A percentile compares a stretch with the other conserved stretches of the same genome.
These are phyloP conservation scores for Fusarium odoratissimum DNA, from an alignment of 2,329 filamentous ascomycete genomes.

Conservation along the genomic window DNA sequence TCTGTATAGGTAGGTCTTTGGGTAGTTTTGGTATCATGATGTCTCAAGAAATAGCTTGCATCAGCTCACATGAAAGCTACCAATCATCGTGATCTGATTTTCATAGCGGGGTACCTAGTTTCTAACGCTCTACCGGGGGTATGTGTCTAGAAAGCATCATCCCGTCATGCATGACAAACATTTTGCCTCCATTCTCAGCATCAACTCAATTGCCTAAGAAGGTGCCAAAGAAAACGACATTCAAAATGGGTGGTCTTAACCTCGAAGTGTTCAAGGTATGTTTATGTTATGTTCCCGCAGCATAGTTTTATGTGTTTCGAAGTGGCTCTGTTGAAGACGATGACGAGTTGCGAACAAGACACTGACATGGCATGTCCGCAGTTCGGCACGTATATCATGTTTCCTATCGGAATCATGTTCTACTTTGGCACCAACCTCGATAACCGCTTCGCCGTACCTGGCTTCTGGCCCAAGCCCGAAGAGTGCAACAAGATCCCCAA, in stretches of 20 bases:
- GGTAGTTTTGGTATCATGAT: slow-evolving; percentile 3
- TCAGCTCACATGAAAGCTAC: slow-evolving; percentile 12
- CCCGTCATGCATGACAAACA: slow-evolving; percentile 23
- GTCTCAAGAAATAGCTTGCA: background rate
- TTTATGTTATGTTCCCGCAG: background rate
- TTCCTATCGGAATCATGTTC: slow-evolving; percentile 99
- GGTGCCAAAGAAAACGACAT: slow-evolving; percentile 4
- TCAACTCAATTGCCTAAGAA: slow-evolving; percentile 4
- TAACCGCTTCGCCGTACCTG: slow-evolving; percentile 85
- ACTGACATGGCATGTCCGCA: slow-evolving; percentile 51
- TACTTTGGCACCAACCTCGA: slow-evolving; percentile 99
- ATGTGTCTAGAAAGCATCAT: slow-evolving; percentile 35
- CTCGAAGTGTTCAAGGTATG: slow-evolving; percentile 93
- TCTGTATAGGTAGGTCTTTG: background rate
- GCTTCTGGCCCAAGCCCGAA: slow-evolving; percentile 91
- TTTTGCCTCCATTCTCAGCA: slow-evolving; percentile 33
- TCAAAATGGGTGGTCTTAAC: slow-evolving; percentile 80
- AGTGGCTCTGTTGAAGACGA: background rate
- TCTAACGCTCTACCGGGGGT: slow-evolving; percentile 41
- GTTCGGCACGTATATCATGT: slow-evolving; percentile 99
- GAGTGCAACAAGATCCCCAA: slow-evolving; percentile 81
- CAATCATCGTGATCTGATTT: slow-evolving; percentile 29
- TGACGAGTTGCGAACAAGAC: background rate
- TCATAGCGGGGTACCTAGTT: slow-evolving; percentile 20
- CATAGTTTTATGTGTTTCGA: background rate